Evolutionary conservation across 257 asterid species (phyloP).

Genomic region (Solanum chmielewskii): DNA sequence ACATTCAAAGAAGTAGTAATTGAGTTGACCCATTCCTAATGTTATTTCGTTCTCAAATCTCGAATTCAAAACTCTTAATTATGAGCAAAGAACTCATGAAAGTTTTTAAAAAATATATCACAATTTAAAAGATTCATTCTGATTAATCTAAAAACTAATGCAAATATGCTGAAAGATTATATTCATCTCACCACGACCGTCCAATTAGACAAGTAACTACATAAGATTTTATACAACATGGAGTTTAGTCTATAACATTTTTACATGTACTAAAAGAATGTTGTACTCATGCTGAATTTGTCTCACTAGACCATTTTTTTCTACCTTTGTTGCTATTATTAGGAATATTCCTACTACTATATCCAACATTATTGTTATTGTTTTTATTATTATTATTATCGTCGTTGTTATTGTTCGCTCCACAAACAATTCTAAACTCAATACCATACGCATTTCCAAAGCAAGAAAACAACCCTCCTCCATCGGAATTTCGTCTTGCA

Average conservation of each 20-base stretch:
- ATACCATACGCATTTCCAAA: slow-evolving; percentile 54
- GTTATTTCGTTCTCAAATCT: accelerated
- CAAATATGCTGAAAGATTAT: not conserved
- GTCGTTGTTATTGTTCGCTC: slow-evolving; percentile 13
- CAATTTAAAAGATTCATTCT: not conserved
- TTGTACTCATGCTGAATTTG: slow-evolving; percentile 21
- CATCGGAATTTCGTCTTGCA: slow-evolving; percentile 27
- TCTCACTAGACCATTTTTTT: slow-evolving; percentile 15
- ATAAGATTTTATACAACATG: not conserved
- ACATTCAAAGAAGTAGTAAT: not conserved
- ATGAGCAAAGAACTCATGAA: too few relatives aligned
- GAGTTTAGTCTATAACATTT: not conserved
- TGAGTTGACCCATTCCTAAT: not conserved
- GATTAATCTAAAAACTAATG: not conserved
- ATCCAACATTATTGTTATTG: not conserved
- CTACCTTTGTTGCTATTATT: slow-evolving; percentile 9
- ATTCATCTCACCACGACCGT: not conserved
- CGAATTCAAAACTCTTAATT: accelerated
- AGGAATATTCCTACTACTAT: not conserved
- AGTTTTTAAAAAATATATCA: not conserved
- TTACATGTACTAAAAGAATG: not conserved
- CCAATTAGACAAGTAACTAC: not conserved
- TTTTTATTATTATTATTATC: not conserved
- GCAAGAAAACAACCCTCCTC: slow-evolving; percentile 42
- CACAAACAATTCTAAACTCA: slow-evolving; percentile 60